phyloP scores from a whole-genome alignment of 768 basidiomycete species.

The Lactarius akahatsu region DNA sequence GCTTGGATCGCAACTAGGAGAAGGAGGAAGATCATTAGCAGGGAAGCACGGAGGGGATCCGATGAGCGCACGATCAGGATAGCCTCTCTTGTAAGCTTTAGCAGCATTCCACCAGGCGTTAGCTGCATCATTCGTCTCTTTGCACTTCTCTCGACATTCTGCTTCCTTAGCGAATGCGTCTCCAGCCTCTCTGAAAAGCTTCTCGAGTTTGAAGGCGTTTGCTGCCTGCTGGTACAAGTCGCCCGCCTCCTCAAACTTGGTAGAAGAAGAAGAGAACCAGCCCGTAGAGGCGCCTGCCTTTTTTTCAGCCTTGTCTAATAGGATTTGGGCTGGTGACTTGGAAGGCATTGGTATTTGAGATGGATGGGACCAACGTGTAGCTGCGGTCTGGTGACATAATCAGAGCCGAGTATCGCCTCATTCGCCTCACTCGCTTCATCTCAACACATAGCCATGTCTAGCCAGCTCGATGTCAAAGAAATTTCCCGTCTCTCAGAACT shows the following conservation, averaged over 20 bases:
- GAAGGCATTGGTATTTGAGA: constrained; percentile 52
- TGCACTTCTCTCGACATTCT: constrained; percentile 86
- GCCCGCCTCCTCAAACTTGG: constrained; percentile 93
- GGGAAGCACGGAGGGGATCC: not conserved
- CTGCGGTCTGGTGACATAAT: constrained; percentile 20
- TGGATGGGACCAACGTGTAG: constrained; percentile 9
- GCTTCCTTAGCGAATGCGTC: constrained; percentile 92
- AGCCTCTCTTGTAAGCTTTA: constrained; percentile 91
- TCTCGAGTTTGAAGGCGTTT: constrained; percentile 90
- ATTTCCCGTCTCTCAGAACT: constrained; percentile 53
- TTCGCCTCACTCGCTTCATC: not conserved
- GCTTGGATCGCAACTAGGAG: constrained; percentile 83
- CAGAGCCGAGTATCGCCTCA: not conserved
- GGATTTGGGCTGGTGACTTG: constrained; percentile 72
- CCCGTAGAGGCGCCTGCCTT: constrained; percentile 78
- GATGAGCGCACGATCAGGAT: constrained; percentile 67
- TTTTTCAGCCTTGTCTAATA: constrained; percentile 90
- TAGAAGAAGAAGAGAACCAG: constrained; percentile 83
- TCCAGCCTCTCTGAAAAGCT: constrained; percentile 87
- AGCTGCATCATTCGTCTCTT: constrained; percentile 91
- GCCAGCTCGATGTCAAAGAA: constrained; percentile 37
- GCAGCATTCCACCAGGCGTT: constrained; percentile 99
- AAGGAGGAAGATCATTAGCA: not conserved
- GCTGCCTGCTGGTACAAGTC: constrained; percentile 95
- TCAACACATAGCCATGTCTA: constrained; percentile 29